These are phyloP conservation scores for Orychophragmus violaceus DNA, from an alignment of 345 rosid species.

Conservation along the genomic window DNA sequence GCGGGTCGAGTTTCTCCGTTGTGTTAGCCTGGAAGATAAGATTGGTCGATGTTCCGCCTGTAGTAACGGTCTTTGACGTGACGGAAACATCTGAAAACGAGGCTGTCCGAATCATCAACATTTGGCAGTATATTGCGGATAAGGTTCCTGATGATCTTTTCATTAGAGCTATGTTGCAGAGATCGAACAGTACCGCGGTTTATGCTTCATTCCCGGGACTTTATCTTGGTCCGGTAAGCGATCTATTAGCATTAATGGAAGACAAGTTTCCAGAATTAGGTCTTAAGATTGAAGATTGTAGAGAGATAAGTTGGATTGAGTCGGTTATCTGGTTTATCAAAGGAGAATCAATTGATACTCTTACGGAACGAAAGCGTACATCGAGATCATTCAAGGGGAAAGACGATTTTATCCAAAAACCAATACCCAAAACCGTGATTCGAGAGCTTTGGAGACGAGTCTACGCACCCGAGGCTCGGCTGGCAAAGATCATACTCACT, in stretches of 20 bases:
- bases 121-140: constrained; percentile 43
- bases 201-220: constrained; percentile 29
- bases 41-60: constrained; percentile 37
- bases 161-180: constrained; percentile 16
- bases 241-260: constrained; percentile 14
- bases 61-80: constrained; percentile 41
- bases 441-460: constrained; percentile 20
- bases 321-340: constrained; percentile 23
- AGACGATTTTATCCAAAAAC: constrained; percentile 39
- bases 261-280: constrained; percentile 37
- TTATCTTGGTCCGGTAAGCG: constrained; percentile 32
- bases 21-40: constrained; percentile 44
- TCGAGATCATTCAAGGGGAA: constrained; percentile 33
- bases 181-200: background rate
- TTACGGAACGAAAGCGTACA: constrained; percentile 12
- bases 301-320: constrained; percentile 47
- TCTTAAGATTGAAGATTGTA: constrained; percentile 30
- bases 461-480: background rate
- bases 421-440: constrained; percentile 31
- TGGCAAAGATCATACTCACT: constrained; percentile 28
- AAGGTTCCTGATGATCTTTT: constrained; percentile 24
- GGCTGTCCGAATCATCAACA: constrained; percentile 29
- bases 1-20: constrained; percentile 47
- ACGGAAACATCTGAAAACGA: constrained; percentile 31
- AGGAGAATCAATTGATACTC: constrained; percentile 11